phyloP scores from a whole-genome alignment of 2,329 filamentous ascomycete species.

The Paecilomyces fulvus region DNA sequence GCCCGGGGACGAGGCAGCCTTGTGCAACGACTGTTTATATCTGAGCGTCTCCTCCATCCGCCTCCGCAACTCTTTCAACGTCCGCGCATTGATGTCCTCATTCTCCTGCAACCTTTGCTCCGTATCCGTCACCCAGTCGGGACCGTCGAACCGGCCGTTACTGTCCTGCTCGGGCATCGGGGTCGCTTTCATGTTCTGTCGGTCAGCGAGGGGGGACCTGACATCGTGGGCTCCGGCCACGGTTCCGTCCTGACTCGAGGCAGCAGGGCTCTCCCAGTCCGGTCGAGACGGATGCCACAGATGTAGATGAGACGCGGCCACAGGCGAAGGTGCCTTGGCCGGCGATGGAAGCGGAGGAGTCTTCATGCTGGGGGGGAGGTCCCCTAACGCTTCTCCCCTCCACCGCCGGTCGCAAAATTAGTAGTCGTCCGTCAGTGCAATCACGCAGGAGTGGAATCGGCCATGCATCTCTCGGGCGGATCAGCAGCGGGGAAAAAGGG shows the following conservation, averaged over 20 bases:
- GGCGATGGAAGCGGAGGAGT: constrained; percentile 33
- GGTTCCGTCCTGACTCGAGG: constrained; percentile 10
- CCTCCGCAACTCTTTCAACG: constrained; percentile 31
- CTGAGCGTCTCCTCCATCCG: constrained; percentile 36
- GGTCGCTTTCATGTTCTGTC: constrained; percentile 1
- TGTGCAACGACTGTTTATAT: constrained; percentile 31
- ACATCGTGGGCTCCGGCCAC: constrained; percentile 6
- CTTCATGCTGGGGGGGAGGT: constrained; percentile 29
- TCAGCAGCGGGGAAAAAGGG: constrained; percentile 1
- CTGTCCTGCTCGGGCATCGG: background rate
- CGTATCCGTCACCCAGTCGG: constrained; percentile 7
- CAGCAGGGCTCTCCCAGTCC: constrained; percentile 10
- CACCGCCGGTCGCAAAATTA: constrained; percentile 24
- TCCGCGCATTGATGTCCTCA: constrained; percentile 26
- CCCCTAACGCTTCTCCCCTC: constrained; percentile 27
- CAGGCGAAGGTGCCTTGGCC: constrained; percentile 26
- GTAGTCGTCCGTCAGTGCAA: constrained; percentile 23
- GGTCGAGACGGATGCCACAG: constrained; percentile 18
- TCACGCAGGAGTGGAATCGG: constrained; percentile 19
- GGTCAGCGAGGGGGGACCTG: constrained; percentile 1
- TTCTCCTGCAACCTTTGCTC: constrained; percentile 18
- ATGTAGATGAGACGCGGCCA: constrained; percentile 16
- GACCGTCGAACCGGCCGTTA: background rate
- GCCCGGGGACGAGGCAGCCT: background rate
- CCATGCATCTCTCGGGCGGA: constrained; percentile 28